Base-by-base conservation (phyloP, 495 filamentous ascomycete species). In the Daldinia concentrica region DNA sequence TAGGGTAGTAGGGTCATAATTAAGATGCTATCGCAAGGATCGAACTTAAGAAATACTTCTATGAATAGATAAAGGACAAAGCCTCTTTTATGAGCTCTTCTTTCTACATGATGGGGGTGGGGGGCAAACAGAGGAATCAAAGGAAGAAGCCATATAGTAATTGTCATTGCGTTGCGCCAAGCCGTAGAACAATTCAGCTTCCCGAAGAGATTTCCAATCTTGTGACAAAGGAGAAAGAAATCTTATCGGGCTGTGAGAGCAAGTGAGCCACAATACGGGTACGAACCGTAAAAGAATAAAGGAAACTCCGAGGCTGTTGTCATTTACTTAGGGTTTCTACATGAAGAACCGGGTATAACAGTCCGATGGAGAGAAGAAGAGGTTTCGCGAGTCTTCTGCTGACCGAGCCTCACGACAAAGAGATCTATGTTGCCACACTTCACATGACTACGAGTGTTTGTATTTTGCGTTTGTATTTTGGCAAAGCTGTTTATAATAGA, bases 61-160 rank as follows among this genome's bases (percentile, higher is more conserved):
- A 69, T 69, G 62, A 66, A 73, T 73, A 73, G 71, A 55, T 65
- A 9, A 62, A 50, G 43, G 2, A 69, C 66, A 73, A 69, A 73
- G 66, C 8, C 24, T 59, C 58, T 69, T 73, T 50, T 64, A 41
- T 61, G 5, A 30, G 19, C 6, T 29, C 6, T 51, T 29, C 61
- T 69, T 69, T 66, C 30, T 48, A n/a, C 4, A 6, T 55, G 24
- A 69, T 62, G 50, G 61, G 41, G 32, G 27, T 32, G 43, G 14
- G 60, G 34, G 55, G 52, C 52, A 57, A 37, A 34, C 26, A 26
- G 41, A 12, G 34, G 14, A 29, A 50, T 69, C 61, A 73, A 73
- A 73, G 71, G 30, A 30, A 29, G 30, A 56, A 32, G 24, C 6
- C 12, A 34, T 56, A 56, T 17, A 37, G 17, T 57, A 2, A 17